phyloP scores from a whole-genome alignment of 371 early-diverging fungal species.

The Mucor ambiguus region DNA sequence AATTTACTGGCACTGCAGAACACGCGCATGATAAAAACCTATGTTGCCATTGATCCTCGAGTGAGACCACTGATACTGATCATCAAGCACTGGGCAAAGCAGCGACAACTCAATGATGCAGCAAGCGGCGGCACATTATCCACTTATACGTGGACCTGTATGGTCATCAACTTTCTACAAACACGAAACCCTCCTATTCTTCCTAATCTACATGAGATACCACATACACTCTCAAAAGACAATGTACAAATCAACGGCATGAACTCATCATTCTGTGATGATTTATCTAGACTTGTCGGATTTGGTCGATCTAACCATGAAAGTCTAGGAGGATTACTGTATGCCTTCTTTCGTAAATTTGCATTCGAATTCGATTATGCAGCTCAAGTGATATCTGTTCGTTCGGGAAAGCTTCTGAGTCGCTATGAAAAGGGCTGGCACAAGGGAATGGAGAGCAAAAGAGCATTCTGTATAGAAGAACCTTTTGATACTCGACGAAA shows the following conservation, averaged over 20 bases:
- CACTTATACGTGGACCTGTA: slow-evolving; percentile 57
- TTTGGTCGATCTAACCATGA: slow-evolving; percentile 74
- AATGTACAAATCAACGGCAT: slow-evolving; percentile 21
- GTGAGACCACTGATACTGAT: slow-evolving; percentile 76
- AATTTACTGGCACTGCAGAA: slow-evolving; percentile 80
- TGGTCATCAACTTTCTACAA: slow-evolving; percentile 33
- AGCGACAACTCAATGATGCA: slow-evolving; percentile 73
- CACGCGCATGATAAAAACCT: slow-evolving; percentile 75
- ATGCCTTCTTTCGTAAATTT: slow-evolving; percentile 81
- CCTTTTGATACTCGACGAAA: slow-evolving; percentile 86
- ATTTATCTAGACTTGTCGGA: slow-evolving; percentile 60
- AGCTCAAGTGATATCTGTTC: slow-evolving; percentile 78
- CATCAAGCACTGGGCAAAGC: slow-evolving; percentile 84
- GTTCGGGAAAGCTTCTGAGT: slow-evolving; percentile 73
- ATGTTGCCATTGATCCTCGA: slow-evolving; percentile 79
- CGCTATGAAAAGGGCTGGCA: slow-evolving; percentile 87
- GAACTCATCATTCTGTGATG: slow-evolving; percentile 64
- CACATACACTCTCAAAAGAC: slow-evolving; percentile 16
- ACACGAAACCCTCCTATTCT: slow-evolving; percentile 71
- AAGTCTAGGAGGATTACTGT: slow-evolving; percentile 81
- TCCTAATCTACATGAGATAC: slow-evolving; percentile 77
- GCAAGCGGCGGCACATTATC: slow-evolving; percentile 92
- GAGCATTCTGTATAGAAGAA: slow-evolving; percentile 84
- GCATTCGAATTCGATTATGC: slow-evolving; percentile 85
- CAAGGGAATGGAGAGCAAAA: slow-evolving; percentile 36